Conservation (phyloP, 495 filamentous ascomycete species). For the Cercophora sp. region DNA sequence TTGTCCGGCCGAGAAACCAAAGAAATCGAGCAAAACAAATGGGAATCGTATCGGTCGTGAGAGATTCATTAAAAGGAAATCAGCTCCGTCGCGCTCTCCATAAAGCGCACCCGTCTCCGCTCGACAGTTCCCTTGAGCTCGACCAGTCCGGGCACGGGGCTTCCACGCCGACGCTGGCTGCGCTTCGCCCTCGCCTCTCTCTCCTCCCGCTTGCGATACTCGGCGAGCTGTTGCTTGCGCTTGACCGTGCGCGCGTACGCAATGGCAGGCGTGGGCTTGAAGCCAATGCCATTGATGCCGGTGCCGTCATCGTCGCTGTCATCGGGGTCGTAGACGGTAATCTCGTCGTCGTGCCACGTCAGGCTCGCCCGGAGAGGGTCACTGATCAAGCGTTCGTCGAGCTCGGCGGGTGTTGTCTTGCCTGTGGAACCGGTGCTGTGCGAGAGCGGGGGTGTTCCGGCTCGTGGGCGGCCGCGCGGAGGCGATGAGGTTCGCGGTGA, state of each 20-base stretch:
- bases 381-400: slow-evolving; percentile 33
- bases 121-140: slow-evolving; percentile 21
- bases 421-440: slow-evolving; percentile 20
- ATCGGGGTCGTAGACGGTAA: slow-evolving; percentile 72
- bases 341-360: slow-evolving; percentile 81
- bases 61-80: slow-evolving; percentile 12
- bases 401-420: neutral
- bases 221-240: slow-evolving; percentile 74
- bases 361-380: slow-evolving; percentile 53
- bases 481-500: slow-evolving; percentile 22
- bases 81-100: slow-evolving; percentile 25
- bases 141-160: slow-evolving; percentile 14
- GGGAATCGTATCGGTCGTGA: no score
- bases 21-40: no score
- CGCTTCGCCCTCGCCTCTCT: slow-evolving; percentile 75
- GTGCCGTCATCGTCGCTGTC: slow-evolving; percentile 75
- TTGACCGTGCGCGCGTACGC: slow-evolving; percentile 72
- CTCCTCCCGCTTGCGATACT: slow-evolving; percentile 79
- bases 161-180: slow-evolving; percentile 56
- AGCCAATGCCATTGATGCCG: slow-evolving; percentile 86
- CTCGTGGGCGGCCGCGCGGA: slow-evolving; percentile 37
- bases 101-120: slow-evolving; percentile 29
- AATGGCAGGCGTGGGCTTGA: slow-evolving; percentile 79
- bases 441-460: slow-evolving; percentile 39
- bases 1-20: no score